A percentile compares a stretch with the other conserved stretches of the same genome.
phyloP scores from a whole-genome alignment of 257 asterid species.

The Rhazya stricta region DNA sequence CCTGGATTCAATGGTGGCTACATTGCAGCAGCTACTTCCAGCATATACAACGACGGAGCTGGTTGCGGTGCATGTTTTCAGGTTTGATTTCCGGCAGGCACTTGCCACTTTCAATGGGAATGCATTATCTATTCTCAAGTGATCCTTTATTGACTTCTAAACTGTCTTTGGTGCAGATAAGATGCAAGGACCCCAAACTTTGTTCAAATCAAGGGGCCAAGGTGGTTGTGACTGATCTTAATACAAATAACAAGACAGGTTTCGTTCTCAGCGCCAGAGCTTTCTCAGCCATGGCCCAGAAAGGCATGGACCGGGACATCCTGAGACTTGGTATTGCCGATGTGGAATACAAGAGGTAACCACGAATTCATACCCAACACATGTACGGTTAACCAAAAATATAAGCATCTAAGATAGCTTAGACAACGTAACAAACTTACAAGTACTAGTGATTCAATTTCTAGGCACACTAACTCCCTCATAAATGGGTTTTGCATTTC shows the following conservation, averaged over 20 bases:
- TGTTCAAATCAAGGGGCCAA: slow-evolving; percentile 51
- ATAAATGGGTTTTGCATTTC: neutral
- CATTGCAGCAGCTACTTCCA: slow-evolving; percentile 66
- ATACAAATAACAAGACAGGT: slow-evolving; percentile 42
- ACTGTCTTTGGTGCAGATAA: slow-evolving; percentile 34
- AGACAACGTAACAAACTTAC: neutral
- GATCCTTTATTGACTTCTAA: neutral
- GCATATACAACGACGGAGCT: slow-evolving; percentile 59
- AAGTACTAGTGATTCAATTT: neutral
- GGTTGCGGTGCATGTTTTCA: slow-evolving; percentile 93
- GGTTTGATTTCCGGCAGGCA: slow-evolving; percentile 25
- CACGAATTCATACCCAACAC: neutral
- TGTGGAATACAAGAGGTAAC: slow-evolving; percentile 67
- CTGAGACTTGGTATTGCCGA: slow-evolving; percentile 49
- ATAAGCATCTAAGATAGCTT: too few relatives aligned
- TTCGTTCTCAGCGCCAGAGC: slow-evolving; percentile 72
- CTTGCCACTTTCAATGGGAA: neutral
- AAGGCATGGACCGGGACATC: slow-evolving; percentile 41
- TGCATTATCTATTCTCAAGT: neutral
- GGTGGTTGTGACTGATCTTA: slow-evolving; percentile 50
- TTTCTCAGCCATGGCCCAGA: slow-evolving; percentile 60
- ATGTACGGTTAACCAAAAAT: neutral
- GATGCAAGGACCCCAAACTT: slow-evolving; percentile 46
- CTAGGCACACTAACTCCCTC: neutral
- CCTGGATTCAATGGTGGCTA: slow-evolving; percentile 44